phyloP scores from a whole-genome alignment of 768 basidiomycete species.

The Rhodotorula graminis region DNA sequence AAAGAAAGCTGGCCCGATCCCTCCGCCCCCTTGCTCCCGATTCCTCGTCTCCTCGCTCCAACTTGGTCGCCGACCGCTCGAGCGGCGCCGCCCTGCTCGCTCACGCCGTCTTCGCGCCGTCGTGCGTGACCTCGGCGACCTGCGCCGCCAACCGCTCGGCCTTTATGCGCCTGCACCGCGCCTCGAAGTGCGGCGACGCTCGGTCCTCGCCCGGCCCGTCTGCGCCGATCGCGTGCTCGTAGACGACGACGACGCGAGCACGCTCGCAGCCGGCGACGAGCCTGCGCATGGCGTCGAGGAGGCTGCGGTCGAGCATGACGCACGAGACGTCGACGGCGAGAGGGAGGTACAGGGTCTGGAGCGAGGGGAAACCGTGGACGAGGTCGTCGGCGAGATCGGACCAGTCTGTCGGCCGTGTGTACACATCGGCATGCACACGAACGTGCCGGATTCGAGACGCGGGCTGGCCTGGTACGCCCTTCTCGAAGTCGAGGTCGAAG shows the following conservation, averaged over 20 bases:
- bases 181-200: not conserved
- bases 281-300: too few species aligned
- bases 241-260: not conserved
- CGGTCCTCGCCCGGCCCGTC: too few species aligned
- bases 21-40: too few species aligned
- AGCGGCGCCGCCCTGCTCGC: too few species aligned
- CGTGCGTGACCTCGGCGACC: too few species aligned
- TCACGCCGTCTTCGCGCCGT: too few species aligned
- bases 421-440: not conserved
- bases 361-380: not conserved
- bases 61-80: too few species aligned
- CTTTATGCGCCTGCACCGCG: not conserved
- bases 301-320: not conserved
- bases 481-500: not conserved
- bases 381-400: not conserved
- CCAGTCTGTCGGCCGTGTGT: too few species aligned
- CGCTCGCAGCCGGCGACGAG: not conserved
- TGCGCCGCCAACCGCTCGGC: too few species aligned
- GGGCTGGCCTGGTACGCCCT: fast-evolving
- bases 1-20: too few species aligned
- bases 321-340: not conserved
- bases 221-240: not conserved
- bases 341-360: not conserved
- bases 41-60: too few species aligned
- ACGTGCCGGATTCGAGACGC: not conserved